Evolutionary conservation across 1,284 basidiomycete species (phyloP), one percentile per base, ranked within the genome.

Genomic region (Ganoderma sp.): DNA sequence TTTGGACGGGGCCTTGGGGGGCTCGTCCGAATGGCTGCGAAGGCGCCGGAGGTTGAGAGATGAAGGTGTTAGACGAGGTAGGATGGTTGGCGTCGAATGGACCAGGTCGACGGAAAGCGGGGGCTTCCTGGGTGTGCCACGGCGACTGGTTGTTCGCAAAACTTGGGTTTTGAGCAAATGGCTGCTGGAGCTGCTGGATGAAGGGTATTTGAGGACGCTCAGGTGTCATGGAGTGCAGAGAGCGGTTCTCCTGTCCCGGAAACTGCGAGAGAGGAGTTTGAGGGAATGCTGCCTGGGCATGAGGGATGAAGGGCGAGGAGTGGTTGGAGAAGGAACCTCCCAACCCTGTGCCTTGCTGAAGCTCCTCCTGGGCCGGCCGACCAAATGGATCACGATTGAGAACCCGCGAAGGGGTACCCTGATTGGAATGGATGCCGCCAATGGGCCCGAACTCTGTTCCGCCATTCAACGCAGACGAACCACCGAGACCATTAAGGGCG

Each of bases 71-170:
- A 54, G 59, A 73, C 14, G 68, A 61, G 7, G 76, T 78, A 2
- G 77, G 77, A 59, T 75, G 76, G 19, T 73, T 69, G 3, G 73
- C 61, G 65, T 85, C 85, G 71, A 85, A 84, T 1, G 84, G 83
- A 45, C 79, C 81, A 34, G 79, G 78, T 41, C 83, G 83, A 71
- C 81, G 83, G 37, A 52, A 71, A 67, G 77, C 65, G 74, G 78
- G 71, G 68, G 73, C 68, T 32, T 81, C 80, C 56, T 75, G 78
- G 60, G 75, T 52, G 61, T 74, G 70, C 76, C 81, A 81, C 67
- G 81, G 81, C 22, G 82, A 79, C 19, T 73, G 74, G 5, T 76
- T 63, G 43, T 71, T 71, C 22, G 61, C 50, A 48, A 60, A 71
- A 34, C 45, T 58, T 15, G 74, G 69, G 32, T 68, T 72, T 19